Evolutionary conservation across 371 early-diverging fungal genomes (phyloP).

Genomic region (Mucor circinelloides): DNA sequence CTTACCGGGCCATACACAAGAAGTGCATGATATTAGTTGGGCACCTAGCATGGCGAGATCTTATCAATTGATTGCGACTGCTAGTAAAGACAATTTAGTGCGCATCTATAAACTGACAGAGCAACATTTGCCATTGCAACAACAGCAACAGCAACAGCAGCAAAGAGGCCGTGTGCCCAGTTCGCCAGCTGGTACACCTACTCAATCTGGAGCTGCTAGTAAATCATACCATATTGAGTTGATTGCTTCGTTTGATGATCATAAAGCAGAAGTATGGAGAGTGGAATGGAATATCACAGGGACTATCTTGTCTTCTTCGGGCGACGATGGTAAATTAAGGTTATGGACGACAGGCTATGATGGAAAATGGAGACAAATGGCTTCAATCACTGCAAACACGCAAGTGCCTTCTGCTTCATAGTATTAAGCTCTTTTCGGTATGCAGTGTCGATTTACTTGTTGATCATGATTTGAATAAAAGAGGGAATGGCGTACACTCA

Average conservation of each 20-base stretch:
- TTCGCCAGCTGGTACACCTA: conserved; percentile 24
- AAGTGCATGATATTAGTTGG: conserved; percentile 85
- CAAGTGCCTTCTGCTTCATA: conserved; percentile 6
- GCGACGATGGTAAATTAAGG: conserved; percentile 90
- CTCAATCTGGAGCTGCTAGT: not conserved
- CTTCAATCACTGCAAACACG: conserved; percentile 55
- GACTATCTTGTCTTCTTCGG: conserved; percentile 85
- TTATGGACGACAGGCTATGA: conserved; percentile 81
- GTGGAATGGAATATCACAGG: conserved; percentile 96
- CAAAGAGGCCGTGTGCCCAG: not conserved
- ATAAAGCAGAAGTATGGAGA: conserved; percentile 82
- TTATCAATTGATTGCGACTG: conserved; percentile 93
- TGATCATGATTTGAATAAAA: no score
- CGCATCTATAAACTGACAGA: conserved; percentile 84
- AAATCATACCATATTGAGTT: conserved; percentile 55
- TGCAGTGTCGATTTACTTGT: not conserved
- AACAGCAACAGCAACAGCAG: conserved; percentile 15
- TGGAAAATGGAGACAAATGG: conserved; percentile 74
- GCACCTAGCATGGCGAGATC: conserved; percentile 85
- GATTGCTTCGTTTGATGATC: conserved; percentile 69
- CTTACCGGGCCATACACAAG: conserved; percentile 69
- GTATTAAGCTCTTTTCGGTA: not conserved
- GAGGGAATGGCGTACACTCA: not conserved
- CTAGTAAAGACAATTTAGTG: conserved; percentile 83
- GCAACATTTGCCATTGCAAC: conserved; percentile 23